Evolutionary conservation across 2,329 filamentous ascomycete genomes (phyloP), one percentile per base, ranked within the genome.

Genomic region (Diaporthe vaccinii): DNA sequence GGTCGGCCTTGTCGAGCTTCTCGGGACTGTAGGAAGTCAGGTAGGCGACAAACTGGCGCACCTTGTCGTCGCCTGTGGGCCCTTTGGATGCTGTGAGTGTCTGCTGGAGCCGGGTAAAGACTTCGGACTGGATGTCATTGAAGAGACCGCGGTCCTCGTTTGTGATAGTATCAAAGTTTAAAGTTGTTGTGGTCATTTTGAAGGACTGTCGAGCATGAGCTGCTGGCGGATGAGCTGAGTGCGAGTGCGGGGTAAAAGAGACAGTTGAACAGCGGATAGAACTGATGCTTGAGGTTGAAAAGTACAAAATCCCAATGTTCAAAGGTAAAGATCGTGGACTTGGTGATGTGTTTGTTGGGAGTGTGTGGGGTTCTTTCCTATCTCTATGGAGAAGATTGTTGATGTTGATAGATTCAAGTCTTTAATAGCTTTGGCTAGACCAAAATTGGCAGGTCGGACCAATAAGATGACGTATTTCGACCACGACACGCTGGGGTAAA

Each of bases 1-100:
- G 36, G 4, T 46, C 44, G 9, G 62, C 62, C 41, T 36, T 34
- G 2, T 25, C 41, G 28, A 51, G 44, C 62, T 68, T 68, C 3
- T 68, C 62, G 28, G 59, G 62, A 44, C 44, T 39, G 62, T 51
- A 68, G 62, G 62, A 51, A 36, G 62, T 68, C 17, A 68, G 25
- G 44, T 68, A 68, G 44, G 41, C 20, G 62, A 68, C 62, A 36
- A 51, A 49, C 44, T 51, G 41, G 39, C 15, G 39, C 22, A n/a
- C 39, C 39, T 51, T 68, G 41, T 68, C 62, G 5, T 34, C 44
- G 12, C 12, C 44, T 22, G 62, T 9, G 41, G 28, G 28, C 28
- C 25, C 41, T 15, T 68, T 6, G 3, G 31, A 25, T 36, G 39
- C n/a, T 2, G 3, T 41, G 41, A 68, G 25, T 20, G 46, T 36